Evolutionary conservation across 306 rosid species (phyloP), one percentile per base, ranked within the genome.

Genomic region (Inga leiocalycina): DNA sequence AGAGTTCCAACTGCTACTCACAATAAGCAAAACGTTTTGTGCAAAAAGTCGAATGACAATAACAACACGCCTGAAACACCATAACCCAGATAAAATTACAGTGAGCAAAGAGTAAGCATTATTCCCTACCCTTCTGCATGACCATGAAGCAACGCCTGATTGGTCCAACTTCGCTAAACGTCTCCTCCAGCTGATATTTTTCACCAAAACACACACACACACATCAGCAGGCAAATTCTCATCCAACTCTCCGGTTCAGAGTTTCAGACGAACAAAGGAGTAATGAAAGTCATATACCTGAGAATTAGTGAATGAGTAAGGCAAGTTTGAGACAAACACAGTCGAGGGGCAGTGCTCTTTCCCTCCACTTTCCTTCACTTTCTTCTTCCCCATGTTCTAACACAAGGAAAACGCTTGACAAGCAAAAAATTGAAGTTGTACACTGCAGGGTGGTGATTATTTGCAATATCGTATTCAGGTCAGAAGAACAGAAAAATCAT

Each of bases 71-170:
- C 74, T 69, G 8, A 69, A 69, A 37, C 48, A 17, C 15, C 49
- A 69, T 8, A 20, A 71, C n/a, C 61, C 52, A 66, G 11, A 48
- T 34, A 27, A 11, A 71, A 71, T 45, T 46, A 13, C 43, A 68
- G n/a, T 14, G 7, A 76, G 5, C 13, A 13, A 35, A 14, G 15
- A 16, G 4, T 9, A 32, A 13, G 13, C n/a, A 32, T 10, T 30
- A 68, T n/a, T 20, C 62, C 82, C 72, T 78, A 96, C 98, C 98
- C 79, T 92, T 92, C 62, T 89, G 84, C 2, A 88, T 88, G 79
- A 92, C 99, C 97, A 96, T 85, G 90, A 94, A 96, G 79, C 97
- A 90, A 48, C 98, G 92, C 85, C 98, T 84, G 67, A 94, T 85
- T 35, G 98, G 99, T 75, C 99, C 99, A 43, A 92, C 92, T 66